These are phyloP conservation scores for Auriscalpium orientale DNA, from an alignment of 768 basidiomycete genomes.

Conservation along the genomic window DNA sequence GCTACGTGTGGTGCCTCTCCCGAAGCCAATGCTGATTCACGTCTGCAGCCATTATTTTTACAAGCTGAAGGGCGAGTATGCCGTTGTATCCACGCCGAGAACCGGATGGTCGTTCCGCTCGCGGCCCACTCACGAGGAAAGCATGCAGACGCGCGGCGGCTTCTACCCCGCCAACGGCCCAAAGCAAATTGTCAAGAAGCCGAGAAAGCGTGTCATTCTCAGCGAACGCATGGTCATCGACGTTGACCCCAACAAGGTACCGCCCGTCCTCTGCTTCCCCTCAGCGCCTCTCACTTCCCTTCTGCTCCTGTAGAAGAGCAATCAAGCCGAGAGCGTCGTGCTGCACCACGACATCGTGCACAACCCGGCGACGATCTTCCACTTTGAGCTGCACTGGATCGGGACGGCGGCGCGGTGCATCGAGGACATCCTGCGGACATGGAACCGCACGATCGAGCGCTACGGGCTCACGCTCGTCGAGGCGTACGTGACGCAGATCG, in stretches of 20 bases:
- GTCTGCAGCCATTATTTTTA: slow-evolving; percentile 77
- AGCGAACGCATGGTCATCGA: slow-evolving; percentile 92
- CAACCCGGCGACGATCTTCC: slow-evolving; percentile 90
- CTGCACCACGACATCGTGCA: slow-evolving; percentile 94
- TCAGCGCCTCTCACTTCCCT: not conserved
- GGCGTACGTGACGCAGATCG: slow-evolving; percentile 86
- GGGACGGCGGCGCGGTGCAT: slow-evolving; percentile 88
- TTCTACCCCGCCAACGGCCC: slow-evolving; percentile 30
- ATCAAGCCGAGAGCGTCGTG: slow-evolving; percentile 81
- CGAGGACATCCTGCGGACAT: slow-evolving; percentile 77
- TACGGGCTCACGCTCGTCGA: slow-evolving; percentile 92
- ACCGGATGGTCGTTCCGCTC: slow-evolving; percentile 58
- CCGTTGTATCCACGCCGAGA: slow-evolving; percentile 59
- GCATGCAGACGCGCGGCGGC: slow-evolving; percentile 5
- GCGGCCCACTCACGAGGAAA: slow-evolving; percentile 1
- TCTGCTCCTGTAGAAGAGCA: slow-evolving; percentile 54
- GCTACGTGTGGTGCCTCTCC: not conserved
- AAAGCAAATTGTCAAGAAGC: slow-evolving; percentile 32
- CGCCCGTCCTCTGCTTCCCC: slow-evolving; percentile 1
- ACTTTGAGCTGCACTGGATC: slow-evolving; percentile 97
- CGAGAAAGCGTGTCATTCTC: slow-evolving; percentile 59
- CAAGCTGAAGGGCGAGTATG: slow-evolving; percentile 69
- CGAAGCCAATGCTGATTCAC: slow-evolving; percentile 1
- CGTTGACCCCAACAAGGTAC: slow-evolving; percentile 68
- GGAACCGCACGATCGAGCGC: slow-evolving; percentile 76